Conservation (phyloP, 169 alveolate genomes). For the Neospora caninum region DNA sequence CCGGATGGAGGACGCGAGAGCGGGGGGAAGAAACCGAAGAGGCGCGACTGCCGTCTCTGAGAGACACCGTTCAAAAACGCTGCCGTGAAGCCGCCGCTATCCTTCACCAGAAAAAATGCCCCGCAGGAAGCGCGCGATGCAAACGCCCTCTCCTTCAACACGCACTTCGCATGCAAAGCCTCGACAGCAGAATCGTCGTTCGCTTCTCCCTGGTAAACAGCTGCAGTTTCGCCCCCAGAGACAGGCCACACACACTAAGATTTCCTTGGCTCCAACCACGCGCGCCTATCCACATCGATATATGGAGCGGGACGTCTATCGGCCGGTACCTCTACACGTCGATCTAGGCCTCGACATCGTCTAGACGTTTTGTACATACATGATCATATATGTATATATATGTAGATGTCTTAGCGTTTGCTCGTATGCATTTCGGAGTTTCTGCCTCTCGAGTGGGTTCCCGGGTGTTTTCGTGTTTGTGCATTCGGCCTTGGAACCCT, state of each 20-base stretch:
- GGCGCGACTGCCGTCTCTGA: neutral
- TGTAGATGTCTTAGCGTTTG: neutral
- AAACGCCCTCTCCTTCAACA: constrained; percentile 11
- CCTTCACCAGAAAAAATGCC: neutral
- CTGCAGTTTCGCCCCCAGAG: neutral
- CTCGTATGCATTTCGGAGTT: neutral
- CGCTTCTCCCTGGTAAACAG: neutral
- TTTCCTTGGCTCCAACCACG: too few species aligned
- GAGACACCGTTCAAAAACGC: neutral
- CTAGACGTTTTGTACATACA: neutral
- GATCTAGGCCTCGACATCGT: too few species aligned
- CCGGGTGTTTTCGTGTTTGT: too few species aligned
- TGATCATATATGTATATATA: neutral
- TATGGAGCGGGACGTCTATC: too few species aligned
- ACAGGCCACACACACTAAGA: neutral
- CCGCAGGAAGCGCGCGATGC: constrained; percentile 22
- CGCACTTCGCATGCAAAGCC: constrained; percentile 24
- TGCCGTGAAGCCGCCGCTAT: constrained; percentile 15
- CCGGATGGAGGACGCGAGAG: neutral
- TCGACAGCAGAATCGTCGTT: neutral
- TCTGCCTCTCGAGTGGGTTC: too few species aligned
- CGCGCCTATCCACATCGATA: too few species aligned
- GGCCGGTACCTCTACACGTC: too few species aligned
- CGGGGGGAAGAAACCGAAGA: neutral
- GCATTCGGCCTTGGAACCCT: too few species aligned